Evolutionary conservation across 768 basidiomycete genomes (phyloP), one percentile per base, ranked within the genome.

Genomic region (Macrolepiota fuliginosa): DNA sequence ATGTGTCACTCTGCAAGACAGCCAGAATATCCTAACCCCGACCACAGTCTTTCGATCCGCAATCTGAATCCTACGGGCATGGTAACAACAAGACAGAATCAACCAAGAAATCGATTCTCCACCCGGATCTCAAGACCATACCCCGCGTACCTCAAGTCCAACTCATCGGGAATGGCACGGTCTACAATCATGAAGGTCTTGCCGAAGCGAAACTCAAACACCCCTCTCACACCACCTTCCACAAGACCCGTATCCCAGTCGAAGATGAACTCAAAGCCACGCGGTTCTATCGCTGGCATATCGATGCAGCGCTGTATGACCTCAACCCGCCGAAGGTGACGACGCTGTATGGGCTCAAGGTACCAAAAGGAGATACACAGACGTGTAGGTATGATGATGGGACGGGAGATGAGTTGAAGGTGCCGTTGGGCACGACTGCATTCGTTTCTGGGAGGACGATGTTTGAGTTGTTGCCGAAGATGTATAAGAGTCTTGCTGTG

Each of bases 231-330:
- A 85, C 79, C 51, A 89, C 88, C 2, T 95, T 95, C 74, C 94
- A 95, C 77, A 92, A 91, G 76, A 88, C 88, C 24, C 74, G 73
- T 24, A 79, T 95, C 25, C 85, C 86, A 12, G 74, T 79, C 2
- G 90, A 90, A 69, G 92, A 94, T 63, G 88, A 89, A 65, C 83
- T 75, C 13, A 79, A 81, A 60, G 91, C 91, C 13, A 94, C 92
- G 19, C 81, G 92, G 27, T 94, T 90, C 78, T 94, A 92, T 71
- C 80, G 92, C 58, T 94, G 92, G 92, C 91, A 95, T 71, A 94
- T 94, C 72, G 93, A 94, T 66, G 92, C 94, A 0, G 91, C 91
- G 1, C 72, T 92, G 25, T 91, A 90, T 69, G 85, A 88, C 61
- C 78, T 88, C 6, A 82, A 83, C 10, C 90, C 90, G 17, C 91